Conservation (phyloP, 2,329 filamentous ascomycete species). For the Fusarium mundagurra region DNA sequence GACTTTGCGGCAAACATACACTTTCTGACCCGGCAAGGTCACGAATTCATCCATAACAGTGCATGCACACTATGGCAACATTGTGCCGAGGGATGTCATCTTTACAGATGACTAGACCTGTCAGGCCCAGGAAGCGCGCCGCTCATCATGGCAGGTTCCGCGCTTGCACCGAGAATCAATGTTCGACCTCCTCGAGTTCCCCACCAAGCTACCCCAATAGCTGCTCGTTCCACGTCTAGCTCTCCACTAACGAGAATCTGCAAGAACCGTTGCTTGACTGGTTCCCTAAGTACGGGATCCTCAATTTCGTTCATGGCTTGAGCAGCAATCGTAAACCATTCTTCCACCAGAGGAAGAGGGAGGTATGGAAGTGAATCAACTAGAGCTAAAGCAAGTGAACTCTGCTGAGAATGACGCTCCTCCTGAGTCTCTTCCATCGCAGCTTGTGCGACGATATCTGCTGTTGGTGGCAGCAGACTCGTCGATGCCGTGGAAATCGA, state of each 20-base stretch:
- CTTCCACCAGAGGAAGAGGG: conserved; percentile 74
- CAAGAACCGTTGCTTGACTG: conserved; percentile 78
- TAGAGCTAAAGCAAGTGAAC: conserved; percentile 78
- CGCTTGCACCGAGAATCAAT: conserved; percentile 52
- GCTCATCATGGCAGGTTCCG: conserved; percentile 60
- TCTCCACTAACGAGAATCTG: conserved; percentile 82
- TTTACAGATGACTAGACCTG: conserved; percentile 50
- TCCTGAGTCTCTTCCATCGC: conserved; percentile 37
- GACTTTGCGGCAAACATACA: background rate
- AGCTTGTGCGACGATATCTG: conserved; percentile 49
- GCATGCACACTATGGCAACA: background rate
- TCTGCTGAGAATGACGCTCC: conserved; percentile 76
- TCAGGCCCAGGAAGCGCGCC: conserved; percentile 56
- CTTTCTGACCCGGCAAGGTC: background rate
- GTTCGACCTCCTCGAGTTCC: conserved; percentile 67
- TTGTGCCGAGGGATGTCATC: background rate
- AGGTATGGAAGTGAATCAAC: conserved; percentile 83
- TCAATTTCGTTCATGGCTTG: conserved; percentile 72
- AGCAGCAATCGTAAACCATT: conserved; percentile 81
- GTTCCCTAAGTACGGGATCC: conserved; percentile 69
- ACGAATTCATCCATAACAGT: background rate
- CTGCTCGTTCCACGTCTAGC: conserved; percentile 86
- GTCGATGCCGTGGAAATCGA: conserved; percentile 63
- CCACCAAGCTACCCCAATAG: conserved; percentile 88
- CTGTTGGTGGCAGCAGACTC: conserved; percentile 52